phyloP scores from a whole-genome alignment of 2,329 filamentous ascomycete species.

The Orbilia oligospora region DNA sequence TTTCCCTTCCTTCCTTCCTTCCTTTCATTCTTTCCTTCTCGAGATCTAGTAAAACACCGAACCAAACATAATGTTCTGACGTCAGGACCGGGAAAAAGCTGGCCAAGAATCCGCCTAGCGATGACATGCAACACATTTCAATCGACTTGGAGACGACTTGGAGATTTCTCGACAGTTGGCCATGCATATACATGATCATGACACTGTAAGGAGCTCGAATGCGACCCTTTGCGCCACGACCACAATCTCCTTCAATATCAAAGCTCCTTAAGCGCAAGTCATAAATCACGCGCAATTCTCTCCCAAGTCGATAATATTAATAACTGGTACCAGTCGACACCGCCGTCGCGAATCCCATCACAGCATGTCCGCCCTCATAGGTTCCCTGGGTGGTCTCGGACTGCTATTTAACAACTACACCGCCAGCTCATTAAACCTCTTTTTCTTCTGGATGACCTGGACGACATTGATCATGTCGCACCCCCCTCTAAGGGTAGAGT shows the following conservation, averaged over 20 bases:
- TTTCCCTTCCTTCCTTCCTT: too few relatives aligned
- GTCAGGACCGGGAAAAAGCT: not conserved
- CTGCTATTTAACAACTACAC: constrained; percentile 78
- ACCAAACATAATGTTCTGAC: not conserved
- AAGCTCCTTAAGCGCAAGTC: not conserved
- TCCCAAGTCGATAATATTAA: not conserved
- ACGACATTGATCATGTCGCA: constrained; percentile 84
- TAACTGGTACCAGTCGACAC: not conserved
- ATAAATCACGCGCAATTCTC: not conserved
- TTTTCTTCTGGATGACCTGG: constrained; percentile 95
- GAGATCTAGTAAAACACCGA: too few relatives aligned
- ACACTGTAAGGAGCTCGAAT: constrained; percentile 23
- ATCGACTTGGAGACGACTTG: constrained; percentile 26
- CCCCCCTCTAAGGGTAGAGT: constrained; percentile 80
- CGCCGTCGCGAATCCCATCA: not conserved
- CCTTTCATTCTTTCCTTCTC: too few relatives aligned
- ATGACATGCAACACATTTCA: constrained; percentile 42
- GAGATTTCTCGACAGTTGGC: not conserved
- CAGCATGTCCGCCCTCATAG: constrained; percentile 52
- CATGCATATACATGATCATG: not conserved
- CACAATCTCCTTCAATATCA: not conserved
- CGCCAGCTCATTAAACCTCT: constrained; percentile 83
- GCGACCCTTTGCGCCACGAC: constrained; percentile 37
- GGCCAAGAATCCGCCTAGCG: not conserved
- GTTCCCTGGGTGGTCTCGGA: constrained; percentile 71